Base-by-base conservation (phyloP, 2,329 filamentous ascomycete species). In the Alternaria infectoria region DNA sequence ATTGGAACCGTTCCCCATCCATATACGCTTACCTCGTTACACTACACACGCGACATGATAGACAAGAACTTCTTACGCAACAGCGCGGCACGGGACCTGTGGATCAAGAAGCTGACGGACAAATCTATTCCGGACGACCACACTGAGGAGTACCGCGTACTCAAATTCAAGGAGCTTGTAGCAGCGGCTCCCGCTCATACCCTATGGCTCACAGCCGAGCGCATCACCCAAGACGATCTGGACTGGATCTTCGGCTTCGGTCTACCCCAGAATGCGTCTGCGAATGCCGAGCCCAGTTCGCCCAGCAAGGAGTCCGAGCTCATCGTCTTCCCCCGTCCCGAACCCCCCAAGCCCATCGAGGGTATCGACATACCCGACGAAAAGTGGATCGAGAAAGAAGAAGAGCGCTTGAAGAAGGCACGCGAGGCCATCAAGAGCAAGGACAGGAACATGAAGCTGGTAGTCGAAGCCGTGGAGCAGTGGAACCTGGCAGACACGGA, bases 1-100 rank as follows among this genome's bases (percentile, higher is more conserved):
- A 92, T 99, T 67, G 93, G 91, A 62, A 92, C 90, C 1, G 90
- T 98, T 12, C 95, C 95, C 0, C 96, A 99, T 77, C 96, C 96
- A 0, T 97, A 93, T 83, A 97, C 94, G 2, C 85, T 93, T 45
- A 87, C 89, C 57, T 87, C 89, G 12, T 83, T 98, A 17, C 85
- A 88, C 62, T 86, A 88, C 67, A 86, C 75, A 3, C 74, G 88
- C 61, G 81, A 83, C 56, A 82, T 75, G 10, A 63, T 84, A 47
- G 77, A 81, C 58, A 66, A 74, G 8, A 75, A 73, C 23, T 84
- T 82, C 72, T 73, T 85, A n/a, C 81, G 83, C 54, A 85, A 87
- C 44, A 84, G 88, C 3, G 90, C 91, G 0, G 81, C 85, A 28
- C 92, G 94, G 25, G 93, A 99, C 77, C 81, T 86, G 3, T 99